These are phyloP conservation scores for Suhomyces bolitotheri DNA, from an alignment of 1,139 yeast genomes.

Conservation along the genomic window DNA sequence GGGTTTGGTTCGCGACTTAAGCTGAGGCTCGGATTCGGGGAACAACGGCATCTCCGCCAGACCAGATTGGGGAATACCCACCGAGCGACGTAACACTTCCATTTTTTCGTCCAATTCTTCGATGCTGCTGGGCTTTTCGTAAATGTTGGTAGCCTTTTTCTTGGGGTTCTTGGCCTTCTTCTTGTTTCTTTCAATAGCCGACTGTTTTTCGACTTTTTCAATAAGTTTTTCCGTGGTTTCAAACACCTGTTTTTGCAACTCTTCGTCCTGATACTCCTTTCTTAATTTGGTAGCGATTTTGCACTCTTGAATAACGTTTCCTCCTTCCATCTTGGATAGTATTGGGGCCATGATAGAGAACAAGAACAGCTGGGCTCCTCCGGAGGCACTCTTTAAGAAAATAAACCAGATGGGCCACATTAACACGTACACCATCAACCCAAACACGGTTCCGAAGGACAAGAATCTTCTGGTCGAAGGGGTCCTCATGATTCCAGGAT, in stretches of 20 bases:
- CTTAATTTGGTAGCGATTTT: constrained; percentile 48
- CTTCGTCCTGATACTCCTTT: constrained; percentile 60
- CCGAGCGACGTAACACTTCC: constrained; percentile 26
- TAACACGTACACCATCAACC: constrained; percentile 65
- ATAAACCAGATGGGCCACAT: constrained; percentile 83
- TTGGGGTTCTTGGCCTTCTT: constrained; percentile 20
- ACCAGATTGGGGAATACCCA: constrained; percentile 21
- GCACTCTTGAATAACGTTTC: constrained; percentile 74
- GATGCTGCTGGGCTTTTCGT: constrained; percentile 32
- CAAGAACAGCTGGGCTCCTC: constrained; percentile 79
- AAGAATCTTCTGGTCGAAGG: constrained; percentile 79
- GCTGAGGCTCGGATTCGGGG: constrained; percentile 17
- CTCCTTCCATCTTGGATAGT: constrained; percentile 58
- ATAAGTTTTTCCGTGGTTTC: constrained; percentile 62
- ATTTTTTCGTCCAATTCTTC: constrained; percentile 41
- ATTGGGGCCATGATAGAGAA: constrained; percentile 76
- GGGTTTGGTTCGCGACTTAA: too few species aligned
- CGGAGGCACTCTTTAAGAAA: constrained; percentile 67
- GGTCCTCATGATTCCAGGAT: constrained; percentile 90
- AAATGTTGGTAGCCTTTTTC: constrained; percentile 23
- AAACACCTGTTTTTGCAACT: constrained; percentile 61
- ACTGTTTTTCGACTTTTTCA: constrained; percentile 60
- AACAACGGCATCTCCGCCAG: constrained; percentile 29
- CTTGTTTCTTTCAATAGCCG: constrained; percentile 63
- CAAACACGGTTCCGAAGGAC: constrained; percentile 74